Percentiles rank a stretch among this genome's conserved stretches.
phyloP scores from a whole-genome alignment of 352 stramenopile species.

The Elongisporangium prolatum region DNA sequence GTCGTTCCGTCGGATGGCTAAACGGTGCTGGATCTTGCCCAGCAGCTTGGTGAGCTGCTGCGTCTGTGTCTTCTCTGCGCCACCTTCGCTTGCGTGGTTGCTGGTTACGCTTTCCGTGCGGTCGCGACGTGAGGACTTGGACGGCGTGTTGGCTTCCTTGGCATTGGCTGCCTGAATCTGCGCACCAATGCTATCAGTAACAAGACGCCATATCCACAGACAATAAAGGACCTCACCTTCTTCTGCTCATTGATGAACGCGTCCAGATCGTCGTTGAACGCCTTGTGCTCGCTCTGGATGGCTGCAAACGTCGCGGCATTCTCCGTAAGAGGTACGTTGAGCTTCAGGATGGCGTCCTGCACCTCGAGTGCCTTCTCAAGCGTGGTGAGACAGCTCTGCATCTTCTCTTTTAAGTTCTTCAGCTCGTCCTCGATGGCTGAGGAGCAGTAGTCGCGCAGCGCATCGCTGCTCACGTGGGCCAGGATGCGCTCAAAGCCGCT shows the following conservation, averaged over 20 bases:
- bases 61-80: not conserved
- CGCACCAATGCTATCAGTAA: not conserved
- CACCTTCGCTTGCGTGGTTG: slow-evolving; percentile 10
- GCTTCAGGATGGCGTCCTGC: slow-evolving; percentile 51
- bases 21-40: slow-evolving; percentile 51
- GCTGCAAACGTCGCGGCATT: slow-evolving; percentile 45
- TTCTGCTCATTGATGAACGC: slow-evolving; percentile 56
- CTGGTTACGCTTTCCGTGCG: slow-evolving; percentile 23
- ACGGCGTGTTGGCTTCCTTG: slow-evolving; percentile 5
- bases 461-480: slow-evolving; percentile 58
- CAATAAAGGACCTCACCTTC: slow-evolving; percentile 12
- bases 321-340: slow-evolving; percentile 56
- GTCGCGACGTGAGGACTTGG: slow-evolving; percentile 4
- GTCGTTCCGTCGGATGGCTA: slow-evolving; percentile 56
- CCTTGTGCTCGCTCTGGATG: slow-evolving; percentile 50
- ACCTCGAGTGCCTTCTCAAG: slow-evolving; percentile 59
- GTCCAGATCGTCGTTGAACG: slow-evolving; percentile 40
- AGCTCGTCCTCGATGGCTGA: slow-evolving; percentile 77
- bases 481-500: slow-evolving; percentile 74
- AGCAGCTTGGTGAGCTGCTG: slow-evolving; percentile 41
- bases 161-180: slow-evolving; percentile 33
- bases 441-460: slow-evolving; percentile 67
- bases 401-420: slow-evolving; percentile 46
- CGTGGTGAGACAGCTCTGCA: slow-evolving; percentile 47
- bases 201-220: not conserved